Base-by-base conservation (phyloP, 176 grass and related monocot species). In the Oryza meyeriana region DNA sequence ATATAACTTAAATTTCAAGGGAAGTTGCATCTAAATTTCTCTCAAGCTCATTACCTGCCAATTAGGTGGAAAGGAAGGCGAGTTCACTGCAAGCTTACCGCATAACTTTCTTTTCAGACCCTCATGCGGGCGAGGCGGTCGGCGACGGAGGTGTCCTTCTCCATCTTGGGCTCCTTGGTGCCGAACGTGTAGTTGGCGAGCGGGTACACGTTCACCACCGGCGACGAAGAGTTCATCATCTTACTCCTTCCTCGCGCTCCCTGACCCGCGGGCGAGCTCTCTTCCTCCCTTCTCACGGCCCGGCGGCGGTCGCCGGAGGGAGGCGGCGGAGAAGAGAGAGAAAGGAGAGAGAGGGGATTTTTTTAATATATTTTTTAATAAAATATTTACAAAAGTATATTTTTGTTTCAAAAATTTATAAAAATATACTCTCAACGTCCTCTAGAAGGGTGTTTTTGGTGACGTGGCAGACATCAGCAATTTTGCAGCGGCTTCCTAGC, bases 101-200 rank as follows among this genome's bases (percentile, higher is more conserved):
- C 86, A 94, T 45, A 99, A 75, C 85, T 99, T 99, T 74, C 96
- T 84, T 80, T 93, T 99, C 83, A 99, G 76, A 18, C 96, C 96
- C 32, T 99, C 95, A 97, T 97, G 39, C 95, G 92, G 68, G 95
- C 95, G 22, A 97, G 90, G 55, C 95, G 95, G 76, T 97, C 95
- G 75, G 95, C 92, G 86, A 97, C 95, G 86, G 95, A 97, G 78
- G 95, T 97, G 81, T 97, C 95, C 88, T 97, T 97, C 95, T 97
- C 95, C 92, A 97, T 93, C 84, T 97, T 97, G 57, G 95, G 90
- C 90, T 97, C 95, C 92, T 97, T 97, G 74, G 95, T 97, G 39
- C 95, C 95, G 88, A 97, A 97, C 44, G 95, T 97, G 90, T 97
- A 97, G 90, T 94, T 97, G 32, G 95, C 89, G 58, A 97, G 95